Percentiles rank a stretch among this genome's conserved stretches.
Conservation (phyloP, 2,329 filamentous ascomycete species). For the Colletotrichum shisoi region DNA sequence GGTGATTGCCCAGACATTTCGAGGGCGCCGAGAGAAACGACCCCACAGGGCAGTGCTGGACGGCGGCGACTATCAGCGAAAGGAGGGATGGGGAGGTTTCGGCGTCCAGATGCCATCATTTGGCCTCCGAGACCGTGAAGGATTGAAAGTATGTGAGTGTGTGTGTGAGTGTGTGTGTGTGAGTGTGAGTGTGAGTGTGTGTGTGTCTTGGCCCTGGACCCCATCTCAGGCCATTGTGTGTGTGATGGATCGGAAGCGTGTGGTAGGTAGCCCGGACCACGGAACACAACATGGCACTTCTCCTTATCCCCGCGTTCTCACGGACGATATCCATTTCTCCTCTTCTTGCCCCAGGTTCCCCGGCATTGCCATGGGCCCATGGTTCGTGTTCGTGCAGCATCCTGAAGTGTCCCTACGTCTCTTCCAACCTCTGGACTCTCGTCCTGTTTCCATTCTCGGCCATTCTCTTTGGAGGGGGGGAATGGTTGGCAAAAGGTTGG, state of each 20-base stretch:
- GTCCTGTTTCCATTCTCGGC: conserved; percentile 18
- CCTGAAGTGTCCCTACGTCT: not conserved
- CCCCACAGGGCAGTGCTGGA: conserved; percentile 37
- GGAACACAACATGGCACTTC: not conserved
- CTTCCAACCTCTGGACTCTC: not conserved
- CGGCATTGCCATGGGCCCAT: conserved; percentile 22
- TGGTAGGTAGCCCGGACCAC: not conserved
- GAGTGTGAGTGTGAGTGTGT: not conserved
- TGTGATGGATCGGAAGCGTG: conserved; percentile 6
- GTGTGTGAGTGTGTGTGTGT: no score
- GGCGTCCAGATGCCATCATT: conserved; percentile 29
- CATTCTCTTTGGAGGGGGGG: not conserved
- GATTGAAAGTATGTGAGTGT: not conserved
- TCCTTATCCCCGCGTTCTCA: conserved; percentile 21
- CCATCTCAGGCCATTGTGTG: not conserved
- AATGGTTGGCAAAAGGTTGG: conserved; percentile 25
- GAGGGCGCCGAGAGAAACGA: conserved; percentile 33
- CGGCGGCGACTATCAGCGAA: conserved; percentile 22
- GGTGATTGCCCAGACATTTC: conserved; percentile 28
- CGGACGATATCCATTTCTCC: conserved; percentile 27
- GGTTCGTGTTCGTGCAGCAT: conserved; percentile 13
- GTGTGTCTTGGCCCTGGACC: not conserved
- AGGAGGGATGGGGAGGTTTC: conserved; percentile 30
- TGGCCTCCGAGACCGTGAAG: conserved; percentile 32
- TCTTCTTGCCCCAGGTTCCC: conserved; percentile 23